Conservation (phyloP, 2,329 filamentous ascomycete species). For the Phyllosticta citribraziliensis region DNA sequence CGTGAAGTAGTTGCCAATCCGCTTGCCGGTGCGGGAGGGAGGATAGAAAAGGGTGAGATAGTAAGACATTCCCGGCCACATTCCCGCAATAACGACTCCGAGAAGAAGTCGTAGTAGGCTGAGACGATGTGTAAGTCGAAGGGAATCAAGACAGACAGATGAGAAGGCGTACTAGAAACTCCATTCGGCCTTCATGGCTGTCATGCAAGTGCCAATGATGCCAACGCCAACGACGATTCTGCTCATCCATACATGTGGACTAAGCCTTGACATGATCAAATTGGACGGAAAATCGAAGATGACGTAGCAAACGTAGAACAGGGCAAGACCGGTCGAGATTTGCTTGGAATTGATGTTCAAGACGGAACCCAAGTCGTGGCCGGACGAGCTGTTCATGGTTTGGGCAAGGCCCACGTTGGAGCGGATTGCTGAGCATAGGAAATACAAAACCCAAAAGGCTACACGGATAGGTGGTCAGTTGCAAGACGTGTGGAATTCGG, state of each 20-base stretch:
- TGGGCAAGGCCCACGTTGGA: constrained; percentile 91
- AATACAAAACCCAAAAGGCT: constrained; percentile 87
- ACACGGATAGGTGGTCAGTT: constrained; percentile 5
- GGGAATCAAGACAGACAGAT: neutral
- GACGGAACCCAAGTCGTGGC: constrained; percentile 65
- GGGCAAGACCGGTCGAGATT: constrained; percentile 70
- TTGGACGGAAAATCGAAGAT: constrained; percentile 85
- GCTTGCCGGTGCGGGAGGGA: constrained; percentile 72
- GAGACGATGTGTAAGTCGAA: constrained; percentile 9
- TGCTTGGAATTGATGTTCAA: constrained; percentile 63
- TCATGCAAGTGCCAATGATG: constrained; percentile 72
- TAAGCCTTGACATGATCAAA: constrained; percentile 75
- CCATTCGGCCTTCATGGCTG: constrained; percentile 72
- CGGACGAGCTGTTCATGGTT: constrained; percentile 68
- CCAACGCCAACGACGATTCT: constrained; percentile 83
- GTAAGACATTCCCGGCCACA: constrained; percentile 94
- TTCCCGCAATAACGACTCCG: constrained; percentile 78
- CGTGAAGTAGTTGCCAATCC: constrained; percentile 84
- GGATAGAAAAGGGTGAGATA: constrained; percentile 90
- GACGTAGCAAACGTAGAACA: constrained; percentile 91
- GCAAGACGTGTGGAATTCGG: neutral
- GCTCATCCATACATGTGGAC: constrained; percentile 84
- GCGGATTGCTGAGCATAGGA: constrained; percentile 82
- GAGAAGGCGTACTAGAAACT: constrained; percentile 57
- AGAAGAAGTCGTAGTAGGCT: constrained; percentile 73